Evolutionary conservation across 495 filamentous ascomycete species (phyloP).

Genomic region (Hypoxylon lenormandii): DNA sequence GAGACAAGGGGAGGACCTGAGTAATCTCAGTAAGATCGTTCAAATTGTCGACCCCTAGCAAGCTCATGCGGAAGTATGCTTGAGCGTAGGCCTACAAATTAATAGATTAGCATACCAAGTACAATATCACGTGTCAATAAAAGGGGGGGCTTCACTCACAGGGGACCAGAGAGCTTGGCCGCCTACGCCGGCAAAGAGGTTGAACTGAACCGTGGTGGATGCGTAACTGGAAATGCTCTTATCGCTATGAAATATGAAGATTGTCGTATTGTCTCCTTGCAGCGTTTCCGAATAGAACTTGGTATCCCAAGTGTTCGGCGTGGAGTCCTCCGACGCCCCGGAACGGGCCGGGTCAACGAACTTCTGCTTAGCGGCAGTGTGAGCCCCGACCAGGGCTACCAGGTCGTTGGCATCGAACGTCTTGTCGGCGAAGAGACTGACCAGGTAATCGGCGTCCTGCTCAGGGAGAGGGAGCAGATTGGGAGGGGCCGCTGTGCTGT

Average conservation of each 20-base stretch:
- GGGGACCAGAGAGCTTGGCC: slow-evolving; percentile 52
- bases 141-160: slow-evolving; percentile 37
- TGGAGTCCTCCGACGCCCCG: slow-evolving; percentile 54
- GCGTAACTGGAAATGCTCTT: slow-evolving; percentile 55
- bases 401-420: slow-evolving; percentile 61
- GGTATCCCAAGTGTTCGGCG: slow-evolving; percentile 54
- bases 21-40: slow-evolving; percentile 58
- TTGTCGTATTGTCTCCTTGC: slow-evolving; percentile 51
- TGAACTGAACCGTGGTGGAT: slow-evolving; percentile 47
- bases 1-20: slow-evolving; percentile 47
- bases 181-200: slow-evolving; percentile 45
- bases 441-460: slow-evolving; percentile 44
- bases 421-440: slow-evolving; percentile 61
- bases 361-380: slow-evolving; percentile 60
- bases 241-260: slow-evolving; percentile 63
- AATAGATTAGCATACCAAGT: background rate
- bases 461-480: slow-evolving; percentile 47
- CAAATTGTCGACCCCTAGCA: slow-evolving; percentile 58
- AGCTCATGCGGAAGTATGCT: slow-evolving; percentile 57
- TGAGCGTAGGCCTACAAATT: slow-evolving; percentile 51
- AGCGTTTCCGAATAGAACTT: slow-evolving; percentile 62
- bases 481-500: slow-evolving; percentile 35
- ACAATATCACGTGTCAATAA: background rate
- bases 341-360: slow-evolving; percentile 55
- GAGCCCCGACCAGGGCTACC: slow-evolving; percentile 64